These are phyloP conservation scores for Akanthomyces uredinophilus DNA, from an alignment of 2,329 filamentous ascomycete genomes.

Conservation along the genomic window DNA sequence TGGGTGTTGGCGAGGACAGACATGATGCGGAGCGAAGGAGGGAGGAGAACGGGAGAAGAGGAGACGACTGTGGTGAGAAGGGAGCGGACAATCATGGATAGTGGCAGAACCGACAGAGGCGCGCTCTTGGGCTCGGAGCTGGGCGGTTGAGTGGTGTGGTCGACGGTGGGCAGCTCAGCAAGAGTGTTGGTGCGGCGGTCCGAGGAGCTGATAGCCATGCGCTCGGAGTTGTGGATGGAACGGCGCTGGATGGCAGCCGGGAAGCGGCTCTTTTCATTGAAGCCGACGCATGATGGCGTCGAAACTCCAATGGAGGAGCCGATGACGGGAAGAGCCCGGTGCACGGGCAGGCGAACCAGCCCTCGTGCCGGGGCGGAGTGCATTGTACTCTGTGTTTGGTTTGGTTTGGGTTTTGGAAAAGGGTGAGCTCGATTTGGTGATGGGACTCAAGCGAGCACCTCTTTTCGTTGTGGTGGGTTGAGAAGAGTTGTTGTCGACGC, in stretches of 20 bases:
- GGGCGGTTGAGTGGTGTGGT: slow-evolving; percentile 27
- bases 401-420: slow-evolving; percentile 15
- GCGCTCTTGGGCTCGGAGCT: slow-evolving; percentile 26
- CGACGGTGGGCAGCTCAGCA: slow-evolving; percentile 24
- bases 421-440: not conserved
- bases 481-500: not conserved
- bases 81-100: slow-evolving; percentile 62
- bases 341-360: slow-evolving; percentile 19
- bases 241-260: slow-evolving; percentile 20
- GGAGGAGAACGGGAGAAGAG: slow-evolving; percentile 63
- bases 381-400: slow-evolving; percentile 21
- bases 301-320: slow-evolving; percentile 8
- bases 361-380: slow-evolving; percentile 20
- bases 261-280: slow-evolving; percentile 13
- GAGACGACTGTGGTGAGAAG: slow-evolving; percentile 66
- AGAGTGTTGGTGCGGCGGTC: slow-evolving; percentile 32
- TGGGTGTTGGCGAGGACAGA: slow-evolving; percentile 64
- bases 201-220: slow-evolving; percentile 31
- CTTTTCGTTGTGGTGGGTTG: not conserved
- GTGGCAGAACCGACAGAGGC: slow-evolving; percentile 62
- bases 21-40: slow-evolving; percentile 65
- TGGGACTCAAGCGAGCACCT: not conserved
- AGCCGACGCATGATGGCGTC: slow-evolving; percentile 17
- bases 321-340: slow-evolving; percentile 14
- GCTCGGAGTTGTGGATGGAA: slow-evolving; percentile 33